Conservation (phyloP, 768 basidiomycete genomes). For the Agaricus bisporus region DNA sequence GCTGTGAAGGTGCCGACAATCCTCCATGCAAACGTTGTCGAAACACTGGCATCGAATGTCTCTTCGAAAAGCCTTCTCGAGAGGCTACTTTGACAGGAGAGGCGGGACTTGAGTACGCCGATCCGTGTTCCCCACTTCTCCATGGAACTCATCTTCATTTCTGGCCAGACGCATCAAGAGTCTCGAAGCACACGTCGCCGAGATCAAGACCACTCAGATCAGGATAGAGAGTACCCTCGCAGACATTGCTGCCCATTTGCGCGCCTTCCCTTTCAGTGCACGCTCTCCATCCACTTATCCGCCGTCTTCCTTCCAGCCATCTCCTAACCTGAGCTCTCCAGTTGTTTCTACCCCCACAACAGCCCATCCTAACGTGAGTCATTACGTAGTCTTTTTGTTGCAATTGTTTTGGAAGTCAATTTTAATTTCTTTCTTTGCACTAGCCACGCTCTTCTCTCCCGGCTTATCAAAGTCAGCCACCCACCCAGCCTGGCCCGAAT, state of each 20-base stretch:
- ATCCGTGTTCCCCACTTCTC: conserved; percentile 13
- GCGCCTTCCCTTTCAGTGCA: conserved; percentile 42
- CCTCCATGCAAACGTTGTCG: conserved; percentile 95
- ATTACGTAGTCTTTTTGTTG: conserved; percentile 32
- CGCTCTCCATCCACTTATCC: conserved; percentile 65
- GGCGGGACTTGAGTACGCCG: conserved; percentile 77
- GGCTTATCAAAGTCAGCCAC: conserved; percentile 27
- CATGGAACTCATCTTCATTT: conserved; percentile 15
- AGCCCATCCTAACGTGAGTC: conserved; percentile 32
- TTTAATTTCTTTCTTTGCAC: conserved; percentile 23
- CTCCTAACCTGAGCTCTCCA: conserved; percentile 61
- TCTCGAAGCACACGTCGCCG: conserved; percentile 80
- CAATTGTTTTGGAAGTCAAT: conserved; percentile 12
- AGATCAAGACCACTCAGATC: conserved; percentile 67
- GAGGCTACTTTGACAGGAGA: conserved; percentile 86
- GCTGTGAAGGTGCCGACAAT: conserved; percentile 93
- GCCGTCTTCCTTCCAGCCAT: conserved; percentile 50
- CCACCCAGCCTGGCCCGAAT: conserved; percentile 23
- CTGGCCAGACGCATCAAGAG: conserved; percentile 76
- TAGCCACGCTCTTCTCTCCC: conserved; percentile 32
- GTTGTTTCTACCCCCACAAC: conserved; percentile 45
- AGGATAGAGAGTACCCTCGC: conserved; percentile 75
- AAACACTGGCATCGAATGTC: conserved; percentile 83
- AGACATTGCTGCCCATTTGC: conserved; percentile 76
- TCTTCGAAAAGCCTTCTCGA: conserved; percentile 90